These are phyloP conservation scores for Fusarium neocosmosporiellum DNA, from an alignment of 2,329 filamentous ascomycete genomes.

Conservation along the genomic window DNA sequence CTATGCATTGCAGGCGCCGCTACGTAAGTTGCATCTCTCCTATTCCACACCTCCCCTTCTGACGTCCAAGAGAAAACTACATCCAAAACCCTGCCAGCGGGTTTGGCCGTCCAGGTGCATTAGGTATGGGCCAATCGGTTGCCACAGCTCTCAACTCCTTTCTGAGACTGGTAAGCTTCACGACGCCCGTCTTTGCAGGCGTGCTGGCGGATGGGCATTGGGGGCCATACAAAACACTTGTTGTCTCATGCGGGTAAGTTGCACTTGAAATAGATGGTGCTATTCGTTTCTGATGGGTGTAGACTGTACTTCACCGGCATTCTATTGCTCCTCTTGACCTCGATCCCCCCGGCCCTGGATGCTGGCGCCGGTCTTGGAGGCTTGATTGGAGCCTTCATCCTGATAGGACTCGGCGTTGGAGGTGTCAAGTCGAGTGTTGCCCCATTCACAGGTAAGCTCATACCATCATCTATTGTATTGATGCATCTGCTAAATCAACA, in stretches of 20 bases:
- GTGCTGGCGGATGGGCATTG: background rate
- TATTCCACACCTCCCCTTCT: background rate
- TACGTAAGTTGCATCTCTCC: background rate
- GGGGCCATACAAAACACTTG: background rate
- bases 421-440: conserved; percentile 1
- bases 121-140: background rate
- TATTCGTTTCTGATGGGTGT: background rate
- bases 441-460: background rate
- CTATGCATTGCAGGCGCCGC: background rate
- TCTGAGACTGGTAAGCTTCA: background rate
- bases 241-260: background rate
- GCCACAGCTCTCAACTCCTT: background rate
- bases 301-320: background rate
- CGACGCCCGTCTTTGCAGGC: background rate
- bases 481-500: background rate
- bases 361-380: background rate
- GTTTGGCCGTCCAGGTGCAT: background rate
- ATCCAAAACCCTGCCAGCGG: background rate
- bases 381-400: background rate
- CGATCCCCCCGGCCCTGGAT: background rate
- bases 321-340: background rate
- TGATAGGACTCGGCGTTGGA: conserved; percentile 1
- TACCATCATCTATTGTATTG: background rate
- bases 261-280: background rate
- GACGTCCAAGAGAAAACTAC: background rate